Conservation (phyloP, 2,329 filamentous ascomycete species). For the Magnaporthiopsis rhizophila region DNA sequence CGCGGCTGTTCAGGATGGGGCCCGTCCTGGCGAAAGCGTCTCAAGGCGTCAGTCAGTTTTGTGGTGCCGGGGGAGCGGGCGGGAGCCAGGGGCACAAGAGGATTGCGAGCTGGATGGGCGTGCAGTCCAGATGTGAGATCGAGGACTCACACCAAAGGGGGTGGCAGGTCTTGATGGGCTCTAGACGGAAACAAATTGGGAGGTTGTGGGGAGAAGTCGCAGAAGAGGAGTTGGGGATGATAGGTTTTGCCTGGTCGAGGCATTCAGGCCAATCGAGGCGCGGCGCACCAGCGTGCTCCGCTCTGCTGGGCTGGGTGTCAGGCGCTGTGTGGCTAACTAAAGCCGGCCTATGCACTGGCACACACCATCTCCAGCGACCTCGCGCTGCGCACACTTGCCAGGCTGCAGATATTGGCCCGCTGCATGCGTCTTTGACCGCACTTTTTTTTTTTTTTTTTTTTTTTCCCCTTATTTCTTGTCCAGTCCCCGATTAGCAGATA, state of each 20-base stretch:
- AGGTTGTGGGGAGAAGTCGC: slow-evolving; percentile 23
- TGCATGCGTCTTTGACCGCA: background rate
- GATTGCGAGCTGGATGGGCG: slow-evolving; percentile 5
- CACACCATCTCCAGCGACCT: background rate
- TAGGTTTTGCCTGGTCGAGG: slow-evolving; percentile 16
- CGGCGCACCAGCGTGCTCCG: slow-evolving; percentile 10
- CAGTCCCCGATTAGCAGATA: background rate
- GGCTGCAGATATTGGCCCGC: background rate
- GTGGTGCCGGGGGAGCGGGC: background rate
- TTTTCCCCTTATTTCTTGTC: background rate
- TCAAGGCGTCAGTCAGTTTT: background rate
- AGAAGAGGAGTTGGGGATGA: slow-evolving; percentile 16
- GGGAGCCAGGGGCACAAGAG: background rate
- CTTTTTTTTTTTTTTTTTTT: background rate
- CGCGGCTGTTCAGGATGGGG: background rate
- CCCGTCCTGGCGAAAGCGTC: background rate
- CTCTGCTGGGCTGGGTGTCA: background rate
- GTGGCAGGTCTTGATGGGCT: slow-evolving; percentile 19
- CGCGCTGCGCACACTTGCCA: background rate
- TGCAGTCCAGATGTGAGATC: slow-evolving; percentile 8
- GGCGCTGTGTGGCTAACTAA: slow-evolving; percentile 2
- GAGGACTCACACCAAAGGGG: slow-evolving; percentile 20
- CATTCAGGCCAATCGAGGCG: slow-evolving; percentile 12
- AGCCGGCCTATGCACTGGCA: slow-evolving; percentile 2
- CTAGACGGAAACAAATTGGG: slow-evolving; percentile 19